These are phyloP conservation scores for Ceratocystis variospora DNA, from an alignment of 2,329 filamentous ascomycete species.

Conservation along the genomic window DNA sequence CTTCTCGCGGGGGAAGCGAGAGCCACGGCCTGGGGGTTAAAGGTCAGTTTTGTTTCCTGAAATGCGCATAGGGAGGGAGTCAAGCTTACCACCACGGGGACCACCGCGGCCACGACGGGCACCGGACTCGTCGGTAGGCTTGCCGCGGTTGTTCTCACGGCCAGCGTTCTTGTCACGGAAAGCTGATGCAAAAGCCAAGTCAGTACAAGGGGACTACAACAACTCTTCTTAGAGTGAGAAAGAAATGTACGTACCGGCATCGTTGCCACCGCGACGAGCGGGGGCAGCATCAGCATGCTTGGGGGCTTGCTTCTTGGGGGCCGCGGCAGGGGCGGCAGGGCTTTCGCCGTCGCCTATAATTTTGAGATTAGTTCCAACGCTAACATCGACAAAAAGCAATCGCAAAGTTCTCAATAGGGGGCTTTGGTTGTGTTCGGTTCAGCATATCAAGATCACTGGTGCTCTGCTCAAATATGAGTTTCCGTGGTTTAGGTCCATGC, in stretches of 20 bases:
- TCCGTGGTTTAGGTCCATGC: background rate
- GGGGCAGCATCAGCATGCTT: constrained; percentile 53
- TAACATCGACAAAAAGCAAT: too few relatives aligned
- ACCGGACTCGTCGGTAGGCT: constrained; percentile 56
- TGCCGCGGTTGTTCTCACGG: constrained; percentile 66
- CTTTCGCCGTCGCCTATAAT: constrained; percentile 17
- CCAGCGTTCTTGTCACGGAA: constrained; percentile 83
- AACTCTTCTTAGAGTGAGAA: background rate
- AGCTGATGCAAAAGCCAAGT: constrained; percentile 36
- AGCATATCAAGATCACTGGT: background rate
- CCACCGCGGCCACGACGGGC: constrained; percentile 45
- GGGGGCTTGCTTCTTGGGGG: constrained; percentile 76
- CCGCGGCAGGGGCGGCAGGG: constrained; percentile 41
- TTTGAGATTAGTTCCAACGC: constrained; percentile 13
- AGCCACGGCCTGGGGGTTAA: constrained; percentile 36
- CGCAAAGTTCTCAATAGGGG: background rate
- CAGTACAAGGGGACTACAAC: too few relatives aligned
- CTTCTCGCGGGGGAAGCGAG: constrained; percentile 37
- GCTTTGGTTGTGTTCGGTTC: background rate
- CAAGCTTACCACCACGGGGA: constrained; percentile 41
- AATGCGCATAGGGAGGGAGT: background rate
- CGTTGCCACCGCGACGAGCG: constrained; percentile 58
- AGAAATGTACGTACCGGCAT: constrained; percentile 57
- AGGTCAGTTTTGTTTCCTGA: background rate
- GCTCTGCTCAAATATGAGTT: background rate